Percentiles rank a stretch among this genome's conserved stretches.
Evolutionary conservation across 805 yeast species (phyloP).

Genomic region (Wickerhamomyces chambardii): DNA sequence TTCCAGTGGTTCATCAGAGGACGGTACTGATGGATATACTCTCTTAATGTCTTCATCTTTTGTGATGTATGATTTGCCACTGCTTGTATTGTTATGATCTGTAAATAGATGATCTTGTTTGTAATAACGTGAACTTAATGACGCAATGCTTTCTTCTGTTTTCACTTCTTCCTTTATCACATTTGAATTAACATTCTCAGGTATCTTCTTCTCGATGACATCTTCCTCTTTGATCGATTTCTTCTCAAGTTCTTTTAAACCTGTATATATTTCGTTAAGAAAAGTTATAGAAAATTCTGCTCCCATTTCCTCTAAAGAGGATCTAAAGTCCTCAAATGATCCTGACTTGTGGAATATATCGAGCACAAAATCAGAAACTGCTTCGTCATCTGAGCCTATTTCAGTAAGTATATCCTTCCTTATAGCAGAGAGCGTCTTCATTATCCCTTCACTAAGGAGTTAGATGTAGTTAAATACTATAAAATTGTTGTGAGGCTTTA

Average conservation of each 20-base stretch:
- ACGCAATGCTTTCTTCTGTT: no score
- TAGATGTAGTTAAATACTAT: no score
- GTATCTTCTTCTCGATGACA: not conserved
- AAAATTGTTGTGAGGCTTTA: no score
- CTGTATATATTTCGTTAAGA: conserved; percentile 8
- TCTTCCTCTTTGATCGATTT: conserved; percentile 4
- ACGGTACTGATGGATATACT: conserved; percentile 1
- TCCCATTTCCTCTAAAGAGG: conserved; percentile 30
- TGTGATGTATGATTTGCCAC: no score
- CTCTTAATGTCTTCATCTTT: not conserved
- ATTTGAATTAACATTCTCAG: no score
- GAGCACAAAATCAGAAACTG: conserved; percentile 36
- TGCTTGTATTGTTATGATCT: no score
- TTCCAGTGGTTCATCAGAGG: conserved; percentile 21
- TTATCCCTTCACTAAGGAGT: no score
- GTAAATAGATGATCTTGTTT: no score
- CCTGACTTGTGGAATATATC: conserved; percentile 25
- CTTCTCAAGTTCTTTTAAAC: conserved; percentile 1
- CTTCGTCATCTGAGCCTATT: conserved; percentile 30
- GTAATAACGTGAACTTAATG: no score
- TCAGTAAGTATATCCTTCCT: conserved; percentile 10
- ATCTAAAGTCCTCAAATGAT: conserved; percentile 24
- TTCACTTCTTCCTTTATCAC: no score
- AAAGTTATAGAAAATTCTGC: conserved; percentile 27
- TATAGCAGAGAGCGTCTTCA: no score